phyloP scores from a whole-genome alignment of 176 grass and related monocot genomes.

The Hyparrhenia diplandra region DNA sequence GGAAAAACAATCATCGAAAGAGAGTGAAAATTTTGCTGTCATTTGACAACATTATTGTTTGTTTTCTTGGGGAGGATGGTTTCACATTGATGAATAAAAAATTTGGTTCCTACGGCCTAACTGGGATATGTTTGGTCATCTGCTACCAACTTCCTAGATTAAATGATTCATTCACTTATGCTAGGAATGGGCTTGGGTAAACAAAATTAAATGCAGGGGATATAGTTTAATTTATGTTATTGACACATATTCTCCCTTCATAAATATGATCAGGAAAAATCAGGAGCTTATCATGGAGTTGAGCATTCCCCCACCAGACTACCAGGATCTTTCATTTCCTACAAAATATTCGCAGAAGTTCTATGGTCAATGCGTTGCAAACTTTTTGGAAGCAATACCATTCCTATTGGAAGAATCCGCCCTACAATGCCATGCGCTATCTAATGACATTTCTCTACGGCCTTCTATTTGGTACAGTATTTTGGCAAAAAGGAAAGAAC shows the following conservation, averaged over 20 bases:
- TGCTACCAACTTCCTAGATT: not conserved
- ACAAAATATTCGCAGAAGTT: conserved; percentile 77
- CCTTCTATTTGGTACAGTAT: conserved; percentile 79
- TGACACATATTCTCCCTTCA: not conserved
- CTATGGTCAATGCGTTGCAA: conserved; percentile 51
- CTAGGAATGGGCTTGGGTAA: not conserved
- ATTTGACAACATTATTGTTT: not conserved
- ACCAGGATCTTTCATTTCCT: conserved; percentile 69
- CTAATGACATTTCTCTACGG: conserved; percentile 66
- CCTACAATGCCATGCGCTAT: conserved; percentile 71
- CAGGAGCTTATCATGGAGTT: conserved; percentile 75
- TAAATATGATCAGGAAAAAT: conserved; percentile 30
- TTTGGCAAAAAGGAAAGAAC: conserved; percentile 73
- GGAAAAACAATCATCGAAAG: not conserved
- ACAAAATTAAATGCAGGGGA: not conserved
- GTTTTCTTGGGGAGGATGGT: not conserved
- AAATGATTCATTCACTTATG: not conserved
- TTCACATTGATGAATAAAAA: not conserved
- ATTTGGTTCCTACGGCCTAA: too few species aligned
- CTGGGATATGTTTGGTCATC: too few species aligned
- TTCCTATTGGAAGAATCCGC: conserved; percentile 92
- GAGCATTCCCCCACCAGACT: conserved; percentile 46
- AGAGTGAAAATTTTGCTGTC: not conserved
- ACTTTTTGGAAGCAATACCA: conserved; percentile 78
- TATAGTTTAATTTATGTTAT: not conserved